These are phyloP conservation scores for Quercus engelmannii DNA, from an alignment of 306 rosid genomes.

Conservation along the genomic window DNA sequence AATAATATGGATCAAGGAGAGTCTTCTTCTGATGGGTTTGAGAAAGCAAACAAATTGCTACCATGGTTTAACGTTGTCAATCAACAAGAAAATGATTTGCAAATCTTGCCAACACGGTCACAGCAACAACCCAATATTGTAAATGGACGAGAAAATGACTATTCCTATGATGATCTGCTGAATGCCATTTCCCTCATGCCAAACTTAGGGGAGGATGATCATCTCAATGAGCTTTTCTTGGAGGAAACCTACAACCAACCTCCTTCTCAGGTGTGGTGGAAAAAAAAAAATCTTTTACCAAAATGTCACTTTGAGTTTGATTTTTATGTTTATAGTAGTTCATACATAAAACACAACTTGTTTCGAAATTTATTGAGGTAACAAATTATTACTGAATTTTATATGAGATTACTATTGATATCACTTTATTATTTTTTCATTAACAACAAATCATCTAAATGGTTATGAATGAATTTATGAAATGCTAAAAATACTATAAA, in stretches of 20 bases:
- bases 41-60: background rate
- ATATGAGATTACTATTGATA: no score
- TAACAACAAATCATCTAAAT: no score
- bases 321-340: background rate
- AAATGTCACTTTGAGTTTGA: background rate
- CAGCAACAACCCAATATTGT: background rate
- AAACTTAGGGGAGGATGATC: background rate
- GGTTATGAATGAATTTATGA: no score
- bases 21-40: background rate
- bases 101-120: background rate
- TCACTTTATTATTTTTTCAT: no score
- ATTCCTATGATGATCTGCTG: background rate
- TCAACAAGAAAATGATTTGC: background rate
- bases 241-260: background rate
- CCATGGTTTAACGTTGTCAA: background rate
- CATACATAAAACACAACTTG: no score
- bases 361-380: no score
- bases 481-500: no score
- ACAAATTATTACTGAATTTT: no score
- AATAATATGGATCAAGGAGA: conserved; percentile 2
- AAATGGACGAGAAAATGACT: conserved; percentile 7
- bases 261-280: background rate
- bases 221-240: background rate
- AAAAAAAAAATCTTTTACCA: background rate
- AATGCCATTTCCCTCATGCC: background rate